Conservation (phyloP, 2,329 filamentous ascomycete species). For the Penicillium polonicum region DNA sequence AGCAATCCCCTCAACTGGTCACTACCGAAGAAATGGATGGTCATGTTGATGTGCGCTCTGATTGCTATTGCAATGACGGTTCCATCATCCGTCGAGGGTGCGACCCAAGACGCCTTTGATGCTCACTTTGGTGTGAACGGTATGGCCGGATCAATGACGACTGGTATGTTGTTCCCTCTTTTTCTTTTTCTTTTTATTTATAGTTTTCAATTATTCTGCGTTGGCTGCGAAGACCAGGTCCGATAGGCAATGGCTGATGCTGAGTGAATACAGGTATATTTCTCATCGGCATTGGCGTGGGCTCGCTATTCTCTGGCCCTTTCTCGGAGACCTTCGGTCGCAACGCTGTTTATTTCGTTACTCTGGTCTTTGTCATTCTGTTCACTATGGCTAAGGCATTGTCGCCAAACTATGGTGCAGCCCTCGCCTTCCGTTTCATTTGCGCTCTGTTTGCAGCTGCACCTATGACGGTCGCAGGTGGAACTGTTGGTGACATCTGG, state of each 20-base stretch:
- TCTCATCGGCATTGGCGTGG: conserved; percentile 49
- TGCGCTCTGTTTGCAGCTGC: conserved; percentile 49
- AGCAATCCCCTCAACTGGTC: conserved; percentile 13
- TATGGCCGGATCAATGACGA: conserved; percentile 16
- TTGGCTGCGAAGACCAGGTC: background rate
- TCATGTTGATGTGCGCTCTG: conserved; percentile 12
- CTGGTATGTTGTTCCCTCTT: background rate
- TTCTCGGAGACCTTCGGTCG: conserved; percentile 50
- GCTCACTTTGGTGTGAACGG: conserved; percentile 8
- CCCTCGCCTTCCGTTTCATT: conserved; percentile 51
- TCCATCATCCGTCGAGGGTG: conserved; percentile 12
- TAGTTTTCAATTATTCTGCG: background rate
- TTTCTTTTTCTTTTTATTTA: too few relatives aligned
- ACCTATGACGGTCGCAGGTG: conserved; percentile 47
- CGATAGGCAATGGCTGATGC: background rate
- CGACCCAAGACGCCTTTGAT: conserved; percentile 12
- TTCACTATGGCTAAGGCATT: conserved; percentile 51
- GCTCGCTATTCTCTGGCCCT: conserved; percentile 50
- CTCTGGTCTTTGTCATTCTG: conserved; percentile 47
- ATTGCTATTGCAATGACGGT: conserved; percentile 15
- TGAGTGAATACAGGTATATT: conserved; percentile 1
- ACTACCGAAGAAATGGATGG: conserved; percentile 11
- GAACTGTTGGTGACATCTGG: conserved; percentile 49
- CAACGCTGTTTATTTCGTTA: conserved; percentile 51
- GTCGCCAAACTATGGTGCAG: conserved; percentile 49